Conservation (phyloP, 2,329 filamentous ascomycete genomes). For the Arthrobotrys sinensis region DNA sequence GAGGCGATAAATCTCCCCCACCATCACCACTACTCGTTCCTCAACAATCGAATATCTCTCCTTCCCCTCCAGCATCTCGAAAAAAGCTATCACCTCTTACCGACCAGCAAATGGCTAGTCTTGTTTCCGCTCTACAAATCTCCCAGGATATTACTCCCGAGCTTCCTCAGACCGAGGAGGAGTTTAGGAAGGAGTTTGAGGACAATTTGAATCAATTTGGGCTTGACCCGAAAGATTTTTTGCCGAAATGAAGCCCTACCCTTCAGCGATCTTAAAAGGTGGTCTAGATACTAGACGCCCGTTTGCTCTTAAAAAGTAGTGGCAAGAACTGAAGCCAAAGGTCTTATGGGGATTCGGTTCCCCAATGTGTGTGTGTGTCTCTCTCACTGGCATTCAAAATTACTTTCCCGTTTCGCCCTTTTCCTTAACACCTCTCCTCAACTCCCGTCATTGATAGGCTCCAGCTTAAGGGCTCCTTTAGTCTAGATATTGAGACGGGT, state of each 20-base stretch:
- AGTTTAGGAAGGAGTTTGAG: neutral
- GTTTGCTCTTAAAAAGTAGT: too few relatives aligned
- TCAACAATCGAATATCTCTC: neutral
- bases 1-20: constrained; percentile 3
- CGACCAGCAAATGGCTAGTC: neutral
- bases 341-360: too few relatives aligned
- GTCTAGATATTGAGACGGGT: too few relatives aligned
- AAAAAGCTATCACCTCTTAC: neutral
- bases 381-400: too few relatives aligned
- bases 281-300: neutral
- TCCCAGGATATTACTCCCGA: neutral
- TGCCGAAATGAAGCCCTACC: neutral
- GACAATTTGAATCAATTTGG: neutral
- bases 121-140: neutral
- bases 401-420: neutral
- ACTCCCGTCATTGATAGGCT: neutral
- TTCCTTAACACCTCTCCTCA: neutral
- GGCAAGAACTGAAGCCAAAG: too few relatives aligned
- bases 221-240: neutral
- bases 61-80: neutral
- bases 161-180: neutral
- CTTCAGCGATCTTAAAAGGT: neutral
- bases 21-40: neutral
- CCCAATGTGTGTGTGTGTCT: too few relatives aligned
- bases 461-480: neutral